These are phyloP conservation scores for Ophiocordyceps camponoti-rufipedis DNA, from an alignment of 2,329 filamentous ascomycete species.

Conservation along the genomic window DNA sequence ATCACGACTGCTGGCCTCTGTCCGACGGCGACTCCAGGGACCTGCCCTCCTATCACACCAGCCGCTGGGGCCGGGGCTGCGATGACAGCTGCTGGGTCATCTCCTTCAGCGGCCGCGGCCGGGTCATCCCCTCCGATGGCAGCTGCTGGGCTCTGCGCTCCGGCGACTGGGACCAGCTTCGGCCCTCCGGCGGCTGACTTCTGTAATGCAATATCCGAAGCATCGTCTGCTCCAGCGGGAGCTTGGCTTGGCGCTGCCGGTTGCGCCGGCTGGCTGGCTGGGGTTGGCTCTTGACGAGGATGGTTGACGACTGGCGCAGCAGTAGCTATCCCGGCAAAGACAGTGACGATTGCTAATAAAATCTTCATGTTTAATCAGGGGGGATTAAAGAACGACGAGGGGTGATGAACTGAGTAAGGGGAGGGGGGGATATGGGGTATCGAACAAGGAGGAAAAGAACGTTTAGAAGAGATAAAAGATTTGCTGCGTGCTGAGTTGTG, in stretches of 20 bases:
- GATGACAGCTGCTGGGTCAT: no score
- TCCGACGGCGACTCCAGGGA: no score
- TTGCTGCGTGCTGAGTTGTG: not conserved
- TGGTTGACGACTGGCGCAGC: not conserved
- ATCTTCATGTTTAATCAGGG: not conserved
- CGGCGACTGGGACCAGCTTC: no score
- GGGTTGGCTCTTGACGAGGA: not conserved
- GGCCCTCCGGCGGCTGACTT: no score
- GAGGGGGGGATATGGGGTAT: not conserved
- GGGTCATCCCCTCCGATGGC: no score
- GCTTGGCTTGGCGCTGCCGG: not conserved
- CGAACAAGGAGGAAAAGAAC: not conserved
- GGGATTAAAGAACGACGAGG: not conserved
- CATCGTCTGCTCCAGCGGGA: no score
- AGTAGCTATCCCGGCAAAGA: not conserved
- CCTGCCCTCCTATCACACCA: no score
- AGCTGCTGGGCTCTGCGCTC: no score
- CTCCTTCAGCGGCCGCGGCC: no score
- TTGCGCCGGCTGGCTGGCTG: not conserved
- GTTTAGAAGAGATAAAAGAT: not conserved
- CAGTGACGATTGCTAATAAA: not conserved
- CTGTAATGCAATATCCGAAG: no score
- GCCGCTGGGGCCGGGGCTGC: no score
- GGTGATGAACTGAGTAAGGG: not conserved
- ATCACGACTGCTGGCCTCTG: no score